Evolutionary conservation across 257 asterid species (phyloP).

Genomic region (Galeopsis tetrahit): DNA sequence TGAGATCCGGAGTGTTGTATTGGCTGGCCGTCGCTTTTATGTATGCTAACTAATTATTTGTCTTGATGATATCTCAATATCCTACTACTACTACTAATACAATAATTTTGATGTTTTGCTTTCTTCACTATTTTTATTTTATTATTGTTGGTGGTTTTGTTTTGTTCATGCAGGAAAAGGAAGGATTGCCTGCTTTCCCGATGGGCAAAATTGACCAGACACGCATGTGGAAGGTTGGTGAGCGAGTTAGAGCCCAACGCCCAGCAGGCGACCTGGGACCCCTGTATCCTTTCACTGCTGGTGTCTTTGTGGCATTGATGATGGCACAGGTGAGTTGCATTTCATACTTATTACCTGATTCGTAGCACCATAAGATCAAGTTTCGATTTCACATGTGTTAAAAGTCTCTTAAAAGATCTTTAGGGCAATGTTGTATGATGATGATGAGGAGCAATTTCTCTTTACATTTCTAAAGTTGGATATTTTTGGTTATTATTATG

Average conservation of each 20-base stretch:
- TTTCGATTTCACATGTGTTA: not conserved
- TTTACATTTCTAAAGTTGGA: not conserved
- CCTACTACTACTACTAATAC: not conserved
- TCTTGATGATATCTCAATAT: not conserved
- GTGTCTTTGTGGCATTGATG: conserved; percentile 90
- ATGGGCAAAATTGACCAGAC: conserved; percentile 97
- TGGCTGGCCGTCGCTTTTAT: conserved; percentile 96
- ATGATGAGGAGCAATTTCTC: not conserved
- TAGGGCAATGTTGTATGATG: not conserved
- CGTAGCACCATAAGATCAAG: not conserved
- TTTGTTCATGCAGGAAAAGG: conserved; percentile 67
- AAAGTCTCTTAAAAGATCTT: not conserved
- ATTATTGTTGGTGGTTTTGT: not conserved
- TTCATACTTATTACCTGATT: not conserved
- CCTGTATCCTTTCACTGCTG: conserved; percentile 89
- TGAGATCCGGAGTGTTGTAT: conserved; percentile 91
- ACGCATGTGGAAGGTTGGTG: conserved; percentile 94
- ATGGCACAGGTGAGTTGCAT: conserved; percentile 75
- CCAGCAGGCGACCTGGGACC: conserved; percentile 91
- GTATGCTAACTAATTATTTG: conserved; percentile 44
- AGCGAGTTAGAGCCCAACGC: conserved; percentile 70
- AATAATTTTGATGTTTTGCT: not conserved
- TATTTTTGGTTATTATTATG: not conserved
- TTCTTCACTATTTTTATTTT: not conserved
- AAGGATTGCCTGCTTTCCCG: conserved; percentile 91